Conservation (phyloP, 345 rosid species). For the Lagerstroemia speciosa region DNA sequence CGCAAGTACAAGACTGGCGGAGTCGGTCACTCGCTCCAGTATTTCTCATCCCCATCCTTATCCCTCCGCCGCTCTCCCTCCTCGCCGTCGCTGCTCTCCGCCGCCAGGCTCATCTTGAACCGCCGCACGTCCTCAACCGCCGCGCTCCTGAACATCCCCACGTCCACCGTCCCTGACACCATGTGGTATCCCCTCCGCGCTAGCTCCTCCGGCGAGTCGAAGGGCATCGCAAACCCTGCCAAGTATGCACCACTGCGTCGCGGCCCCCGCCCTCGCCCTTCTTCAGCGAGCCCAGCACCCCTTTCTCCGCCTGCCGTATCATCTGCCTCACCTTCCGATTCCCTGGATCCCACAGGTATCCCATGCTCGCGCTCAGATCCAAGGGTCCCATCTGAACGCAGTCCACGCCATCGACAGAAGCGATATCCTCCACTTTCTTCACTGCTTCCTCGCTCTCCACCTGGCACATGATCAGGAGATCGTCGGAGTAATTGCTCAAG, state of each 20-base stretch:
- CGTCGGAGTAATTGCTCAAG: slow-evolving; percentile 53
- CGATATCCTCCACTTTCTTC: slow-evolving; percentile 56
- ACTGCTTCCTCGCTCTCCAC: slow-evolving; percentile 72
- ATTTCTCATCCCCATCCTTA: slow-evolving; percentile 41
- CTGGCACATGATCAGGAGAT: slow-evolving; percentile 78
- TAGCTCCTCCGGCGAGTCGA: slow-evolving; percentile 45
- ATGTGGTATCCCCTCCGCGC: slow-evolving; percentile 58
- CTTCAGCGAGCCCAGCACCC: slow-evolving; percentile 28
- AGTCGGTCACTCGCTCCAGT: slow-evolving; percentile 43
- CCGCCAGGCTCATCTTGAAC: slow-evolving; percentile 44
- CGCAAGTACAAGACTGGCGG: background rate
- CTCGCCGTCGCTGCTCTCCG: slow-evolving; percentile 19
- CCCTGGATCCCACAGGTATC: slow-evolving; percentile 88
- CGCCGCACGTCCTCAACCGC: slow-evolving; percentile 68
- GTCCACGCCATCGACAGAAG: slow-evolving; percentile 79
- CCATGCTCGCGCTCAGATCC: slow-evolving; percentile 85
- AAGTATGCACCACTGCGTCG: slow-evolving; percentile 64
- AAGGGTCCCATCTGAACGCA: slow-evolving; percentile 93
- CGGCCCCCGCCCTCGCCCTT: slow-evolving; percentile 15
- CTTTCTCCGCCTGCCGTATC: slow-evolving; percentile 62
- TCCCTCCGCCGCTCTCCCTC: slow-evolving; percentile 8
- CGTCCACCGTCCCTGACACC: slow-evolving; percentile 73
- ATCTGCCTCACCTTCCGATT: slow-evolving; percentile 70
- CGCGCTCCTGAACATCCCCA: slow-evolving; percentile 57
- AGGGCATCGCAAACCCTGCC: slow-evolving; percentile 65